Base-by-base conservation (phyloP, 768 basidiomycete genomes). In the Auricularia sp. region DNA sequence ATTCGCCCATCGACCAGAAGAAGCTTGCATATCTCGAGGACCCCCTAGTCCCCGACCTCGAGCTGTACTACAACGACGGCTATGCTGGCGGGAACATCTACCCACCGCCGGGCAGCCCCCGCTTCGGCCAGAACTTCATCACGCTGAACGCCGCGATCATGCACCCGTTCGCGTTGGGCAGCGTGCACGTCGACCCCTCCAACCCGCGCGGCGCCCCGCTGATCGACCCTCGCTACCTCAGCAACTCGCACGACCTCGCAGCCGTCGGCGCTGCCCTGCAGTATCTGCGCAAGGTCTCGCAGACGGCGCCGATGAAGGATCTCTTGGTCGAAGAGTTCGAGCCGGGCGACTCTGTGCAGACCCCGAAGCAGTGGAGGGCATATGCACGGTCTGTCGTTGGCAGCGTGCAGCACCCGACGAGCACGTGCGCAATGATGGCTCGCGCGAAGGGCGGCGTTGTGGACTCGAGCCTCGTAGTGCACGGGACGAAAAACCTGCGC, bases 341-440 rank as follows among this genome's bases (percentile, higher is more conserved):
- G 8, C 86, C 86, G 0, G 86, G 86, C 1, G 66, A 79, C 0
- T 65, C 66, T 3, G 81, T 87, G 18, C 70, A 73, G 33, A 80
- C 80, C 3, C 87, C 89, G 68, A 80, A 74, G 16, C 74, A 86
- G 34, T 82, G 82, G 75, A 82, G 86, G 44, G 70, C 71, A 3
- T 88, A 81, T 80, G 66, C 54, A 33, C 44, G 44, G 21, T 33
- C 47, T 33, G 21, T 23, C 10, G 18, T 35, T 7, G 16, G 67
- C 66, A 60, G 74, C 73, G 58, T 54, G 71, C 85, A 74, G 74
- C 88, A 90, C 71, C 86, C 87, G 3, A 74, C 78, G 35, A 78
- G 79, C 35, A 80, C 84, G 8, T 82, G 80, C 70, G 76, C 83
- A 5, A 86, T 87, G 84, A 72, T 86, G 59, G 83, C 85, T 1